Evolutionary conservation across 75 land plant genomes (phyloP), one percentile per base, ranked within the genome.

Genomic region (Picea sitchensis): DNA sequence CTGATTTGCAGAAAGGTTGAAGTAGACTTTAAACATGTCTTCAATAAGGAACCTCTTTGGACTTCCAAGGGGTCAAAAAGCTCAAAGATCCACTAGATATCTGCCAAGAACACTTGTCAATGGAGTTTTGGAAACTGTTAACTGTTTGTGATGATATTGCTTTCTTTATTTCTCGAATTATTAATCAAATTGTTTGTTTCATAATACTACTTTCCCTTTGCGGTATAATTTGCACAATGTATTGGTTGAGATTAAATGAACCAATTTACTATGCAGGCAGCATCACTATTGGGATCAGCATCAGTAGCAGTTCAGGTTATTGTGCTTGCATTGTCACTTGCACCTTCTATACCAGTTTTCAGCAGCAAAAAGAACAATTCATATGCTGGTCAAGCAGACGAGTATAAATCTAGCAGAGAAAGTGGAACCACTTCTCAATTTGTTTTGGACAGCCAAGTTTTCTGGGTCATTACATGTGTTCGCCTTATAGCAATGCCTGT

Each of bases 401-500:
- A 71, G 54, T 15, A 38, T 44, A 41, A 21, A n/a, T 71, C 73
- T 41, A n/a, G 36, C 47, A 82, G 71, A 67, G 57, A 30, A 44
- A 34, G 63, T 57, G 44, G 7, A 51, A 13, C 14, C 12, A 5
- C 13, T 20, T 47, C 30, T 60, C 77, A 26, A 3, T 18, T 26
- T 60, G 15, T 69, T 57, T 30, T 82, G 18, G 83, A 82, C 65
- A 69, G 21, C 34, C 81, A 78, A 44, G 82, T 73, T 30, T 79
- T 82, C 51, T 82, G 83, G 83, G 59, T 79, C 74, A 82, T 82
- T 23, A 67, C 83, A 77, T 60, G 34, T 26, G 76, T 82, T 59
- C 83, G 83, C 59, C 83, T 82, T 58, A 68, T 82, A 23, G 73
- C 51, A 44, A 82, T 82, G 83, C 83, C 83, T 57, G 57, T 82